Percentiles rank a stretch among this genome's conserved stretches.
phyloP scores from a whole-genome alignment of 345 rosid species.

The Syzygium aromaticum region DNA sequence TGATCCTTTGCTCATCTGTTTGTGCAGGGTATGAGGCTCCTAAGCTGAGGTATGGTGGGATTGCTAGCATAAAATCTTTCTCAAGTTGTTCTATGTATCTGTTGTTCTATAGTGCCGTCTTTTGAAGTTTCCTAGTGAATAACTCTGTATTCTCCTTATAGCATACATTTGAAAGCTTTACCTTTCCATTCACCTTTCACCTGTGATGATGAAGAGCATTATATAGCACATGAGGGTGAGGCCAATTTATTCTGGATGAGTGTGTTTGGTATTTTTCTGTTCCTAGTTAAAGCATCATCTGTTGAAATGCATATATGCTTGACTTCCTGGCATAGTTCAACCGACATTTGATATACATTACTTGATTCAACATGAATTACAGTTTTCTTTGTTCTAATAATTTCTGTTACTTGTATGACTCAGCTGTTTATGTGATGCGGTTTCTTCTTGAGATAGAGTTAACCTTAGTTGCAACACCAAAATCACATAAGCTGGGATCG shows the following conservation, averaged over 20 bases:
- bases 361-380: neutral
- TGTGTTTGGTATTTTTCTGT: neutral
- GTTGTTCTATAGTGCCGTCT: neutral
- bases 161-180: neutral
- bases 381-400: neutral
- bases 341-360: neutral
- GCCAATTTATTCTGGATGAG: neutral
- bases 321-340: neutral
- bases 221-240: neutral
- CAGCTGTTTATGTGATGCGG: neutral
- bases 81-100: neutral
- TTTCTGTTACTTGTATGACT: neutral
- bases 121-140: neutral
- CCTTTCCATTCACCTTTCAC: neutral
- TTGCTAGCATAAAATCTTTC: neutral
- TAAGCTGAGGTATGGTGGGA: conserved; percentile 24
- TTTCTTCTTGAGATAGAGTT: neutral
- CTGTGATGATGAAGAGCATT: neutral
- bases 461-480: neutral
- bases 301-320: neutral
- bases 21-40: conserved; percentile 41
- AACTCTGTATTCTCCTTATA: neutral
- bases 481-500: neutral
- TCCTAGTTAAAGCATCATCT: neutral
- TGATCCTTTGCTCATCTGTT: neutral